These are phyloP conservation scores for Rhodotorula sp. DNA, from an alignment of 1,284 basidiomycete genomes.

Conservation along the genomic window DNA sequence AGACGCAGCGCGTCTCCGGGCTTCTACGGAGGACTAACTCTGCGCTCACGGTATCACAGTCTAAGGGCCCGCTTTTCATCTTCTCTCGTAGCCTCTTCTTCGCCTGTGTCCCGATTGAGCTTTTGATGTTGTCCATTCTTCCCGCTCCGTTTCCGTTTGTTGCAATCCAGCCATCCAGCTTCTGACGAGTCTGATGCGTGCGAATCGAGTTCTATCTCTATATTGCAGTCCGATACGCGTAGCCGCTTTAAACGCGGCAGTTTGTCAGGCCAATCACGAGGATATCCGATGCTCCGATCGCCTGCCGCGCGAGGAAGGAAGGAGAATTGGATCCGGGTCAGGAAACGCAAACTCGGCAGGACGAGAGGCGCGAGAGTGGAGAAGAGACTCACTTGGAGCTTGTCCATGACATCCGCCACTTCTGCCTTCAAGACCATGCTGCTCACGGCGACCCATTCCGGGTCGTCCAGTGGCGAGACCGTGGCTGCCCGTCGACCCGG, in stretches of 20 bases:
- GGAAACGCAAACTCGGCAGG: neutral
- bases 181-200: neutral
- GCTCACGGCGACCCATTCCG: constrained; percentile 84
- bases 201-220: neutral
- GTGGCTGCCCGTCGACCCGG: constrained; percentile 90
- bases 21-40: neutral
- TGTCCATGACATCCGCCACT: constrained; percentile 88
- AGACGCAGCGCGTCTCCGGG: neutral
- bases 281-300: constrained; percentile 79
- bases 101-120: neutral
- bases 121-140: too few species aligned
- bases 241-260: constrained; percentile 70
- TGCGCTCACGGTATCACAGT: neutral
- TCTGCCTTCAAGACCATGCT: constrained; percentile 86
- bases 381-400: constrained; percentile 61
- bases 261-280: constrained; percentile 88
- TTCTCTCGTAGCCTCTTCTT: neutral
- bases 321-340: neutral
- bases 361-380: neutral
- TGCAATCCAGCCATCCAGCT: too few species aligned
- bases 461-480: constrained; percentile 78
- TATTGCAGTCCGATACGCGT: neutral
- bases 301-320: constrained; percentile 3
- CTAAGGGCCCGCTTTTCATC: neutral
- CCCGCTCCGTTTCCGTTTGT: too few species aligned